Evolutionary conservation across 176 grass and related monocot species (phyloP), one percentile per base, ranked within the genome.

Genomic region (Alopecurus myosuroides): DNA sequence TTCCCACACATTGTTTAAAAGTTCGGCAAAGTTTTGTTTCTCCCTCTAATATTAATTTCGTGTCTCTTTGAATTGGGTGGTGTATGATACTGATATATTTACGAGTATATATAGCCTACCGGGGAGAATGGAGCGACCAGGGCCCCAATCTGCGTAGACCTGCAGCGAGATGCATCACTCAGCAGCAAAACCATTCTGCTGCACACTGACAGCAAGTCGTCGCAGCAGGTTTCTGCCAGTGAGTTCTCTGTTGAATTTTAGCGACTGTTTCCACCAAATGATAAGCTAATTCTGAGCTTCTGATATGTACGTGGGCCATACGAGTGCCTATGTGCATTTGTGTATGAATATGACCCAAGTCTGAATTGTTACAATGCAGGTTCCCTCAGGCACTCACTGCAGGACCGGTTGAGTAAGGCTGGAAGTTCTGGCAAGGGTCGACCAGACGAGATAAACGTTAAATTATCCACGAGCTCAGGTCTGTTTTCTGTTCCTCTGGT

Each of bases 71-170:
- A 39, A n/a, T 40, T 69, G 9, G 35, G 35, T 39, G 34, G 20
- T 23, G 34, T 22, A 36, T n/a, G 65, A 69, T 10, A 36, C 65
- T 39, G 65, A 0, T 20, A 7, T 55, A n/a, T 78, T 58, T 76
- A 26, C 60, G 71, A 37, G 9, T 85, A 60, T 71, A 97, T 85
- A 60, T 71, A 97, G 94, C 92, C 94, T 76, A 97, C 94, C 0
- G 94, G 94, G 69, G 94, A 97, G 84, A 97, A 97, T 71, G 94
- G 94, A 37, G 94, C 94, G 3, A 97, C 92, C 82, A 89, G 90
- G 34, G 88, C 84, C 39, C 94, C 90, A 19, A 87, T 97, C 77
- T 85, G 86, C 11, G 84, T 94, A 35, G 90, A 97, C 28, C 83
- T 97, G 44, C 83, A 94, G 66, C 78, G 88, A 53, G 94, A 94